Conservation (phyloP, 163 green algal species). For the Scenedesmus sp. region DNA sequence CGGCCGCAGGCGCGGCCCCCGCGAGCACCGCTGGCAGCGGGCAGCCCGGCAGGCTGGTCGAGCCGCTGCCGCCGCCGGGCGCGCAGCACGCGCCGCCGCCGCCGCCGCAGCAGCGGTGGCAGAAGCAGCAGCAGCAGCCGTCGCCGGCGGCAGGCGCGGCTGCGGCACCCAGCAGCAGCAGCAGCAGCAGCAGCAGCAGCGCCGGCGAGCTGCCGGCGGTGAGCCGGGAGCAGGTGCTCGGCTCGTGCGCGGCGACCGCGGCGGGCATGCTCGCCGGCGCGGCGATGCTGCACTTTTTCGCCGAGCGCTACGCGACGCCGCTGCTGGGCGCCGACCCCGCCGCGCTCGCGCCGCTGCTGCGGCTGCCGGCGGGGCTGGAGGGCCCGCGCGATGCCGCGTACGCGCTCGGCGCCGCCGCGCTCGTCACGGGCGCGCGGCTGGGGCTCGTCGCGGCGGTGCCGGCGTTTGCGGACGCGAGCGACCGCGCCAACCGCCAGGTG, state of each 20-base stretch:
- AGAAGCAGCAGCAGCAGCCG: conserved; percentile 5
- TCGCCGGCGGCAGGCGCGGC: not conserved
- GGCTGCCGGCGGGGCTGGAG: conserved; percentile 18
- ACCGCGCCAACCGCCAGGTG: conserved; percentile 78
- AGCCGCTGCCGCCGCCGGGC: not conserved
- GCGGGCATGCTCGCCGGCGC: conserved; percentile 6
- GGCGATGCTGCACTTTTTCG: conserved; percentile 6
- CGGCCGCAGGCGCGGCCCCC: not conserved
- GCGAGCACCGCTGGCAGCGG: conserved; percentile 6
- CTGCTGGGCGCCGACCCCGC: conserved; percentile 19
- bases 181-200: conserved; percentile 4
- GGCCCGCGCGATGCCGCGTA: not conserved
- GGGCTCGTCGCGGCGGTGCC: conserved; percentile 57
- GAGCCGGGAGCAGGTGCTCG: conserved; percentile 22
- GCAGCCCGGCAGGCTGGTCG: not conserved
- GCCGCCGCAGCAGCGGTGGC: conserved; percentile 7
- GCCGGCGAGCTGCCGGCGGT: conserved; percentile 9
- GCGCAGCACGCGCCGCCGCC: not conserved
- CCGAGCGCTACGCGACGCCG: not conserved
- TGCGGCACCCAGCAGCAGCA: not conserved
- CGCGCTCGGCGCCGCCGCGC: conserved; percentile 46
- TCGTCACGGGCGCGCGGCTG: conserved; percentile 55
- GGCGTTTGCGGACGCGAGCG: conserved; percentile 63
- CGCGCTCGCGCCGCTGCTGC: conserved; percentile 23
- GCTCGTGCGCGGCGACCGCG: conserved; percentile 10